These are phyloP conservation scores for Schwanniomyces polymorphus DNA, from an alignment of 805 yeast species.

Conservation along the genomic window DNA sequence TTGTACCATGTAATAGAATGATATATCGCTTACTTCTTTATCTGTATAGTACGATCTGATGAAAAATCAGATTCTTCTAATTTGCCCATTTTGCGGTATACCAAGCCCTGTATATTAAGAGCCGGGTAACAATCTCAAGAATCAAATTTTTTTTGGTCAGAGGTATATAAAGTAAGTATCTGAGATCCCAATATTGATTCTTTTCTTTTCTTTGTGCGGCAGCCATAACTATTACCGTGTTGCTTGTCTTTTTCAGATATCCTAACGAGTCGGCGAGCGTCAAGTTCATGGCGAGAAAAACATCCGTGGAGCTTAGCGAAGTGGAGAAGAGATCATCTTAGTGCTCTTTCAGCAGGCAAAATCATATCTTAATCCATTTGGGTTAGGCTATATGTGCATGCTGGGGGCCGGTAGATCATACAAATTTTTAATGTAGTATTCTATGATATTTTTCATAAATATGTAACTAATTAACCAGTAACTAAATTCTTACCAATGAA, in stretches of 20 bases:
- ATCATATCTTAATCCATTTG: slow-evolving; percentile 10
- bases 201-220: slow-evolving; percentile 44
- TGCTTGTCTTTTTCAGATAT: slow-evolving; percentile 48
- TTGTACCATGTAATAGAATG: no score
- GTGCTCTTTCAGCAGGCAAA: slow-evolving; percentile 39
- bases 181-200: background rate
- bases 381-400: slow-evolving; percentile 15
- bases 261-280: slow-evolving; percentile 52
- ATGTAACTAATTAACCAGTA: slow-evolving; percentile 11
- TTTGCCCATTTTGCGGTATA: background rate
- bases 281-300: slow-evolving; percentile 50
- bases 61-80: background rate
- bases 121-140: background rate
- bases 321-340: slow-evolving; percentile 43
- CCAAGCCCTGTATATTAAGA: background rate
- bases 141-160: background rate
- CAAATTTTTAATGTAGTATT: slow-evolving; percentile 14
- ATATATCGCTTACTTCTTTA: background rate
- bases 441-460: no score
- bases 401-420: slow-evolving; percentile 52
- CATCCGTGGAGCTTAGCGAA: slow-evolving; percentile 23
- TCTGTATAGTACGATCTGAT: background rate
- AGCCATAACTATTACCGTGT: slow-evolving; percentile 53
- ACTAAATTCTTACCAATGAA: slow-evolving; percentile 55
- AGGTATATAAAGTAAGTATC: background rate